Percentiles rank a stretch among this genome's conserved stretches.
phyloP scores from a whole-genome alignment of 2,329 filamentous ascomycete genomes.

The Fusarium stilboides region DNA sequence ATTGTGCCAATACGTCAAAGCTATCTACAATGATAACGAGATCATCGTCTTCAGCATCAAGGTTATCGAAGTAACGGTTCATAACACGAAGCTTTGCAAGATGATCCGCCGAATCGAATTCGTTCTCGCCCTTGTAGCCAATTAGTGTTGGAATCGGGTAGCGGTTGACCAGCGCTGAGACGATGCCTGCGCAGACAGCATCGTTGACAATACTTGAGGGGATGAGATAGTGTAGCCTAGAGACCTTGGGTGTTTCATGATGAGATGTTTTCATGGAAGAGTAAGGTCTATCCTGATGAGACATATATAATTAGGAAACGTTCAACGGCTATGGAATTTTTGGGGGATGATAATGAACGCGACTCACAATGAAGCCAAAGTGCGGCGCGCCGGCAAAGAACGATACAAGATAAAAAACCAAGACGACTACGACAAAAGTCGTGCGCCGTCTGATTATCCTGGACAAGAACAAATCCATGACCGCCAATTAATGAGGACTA shows the following conservation, averaged over 20 bases:
- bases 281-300: neutral
- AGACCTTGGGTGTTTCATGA: neutral
- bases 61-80: constrained; percentile 30
- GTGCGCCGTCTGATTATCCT: neutral
- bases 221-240: constrained; percentile 41
- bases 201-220: constrained; percentile 32
- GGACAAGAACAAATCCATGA: neutral
- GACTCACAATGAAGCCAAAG: neutral
- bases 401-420: neutral
- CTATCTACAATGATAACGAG: constrained; percentile 43
- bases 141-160: constrained; percentile 38
- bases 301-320: too few relatives aligned
- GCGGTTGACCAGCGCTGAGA: constrained; percentile 37
- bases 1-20: constrained; percentile 46
- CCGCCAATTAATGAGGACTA: too few relatives aligned
- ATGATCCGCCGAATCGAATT: constrained; percentile 39
- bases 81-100: constrained; percentile 41
- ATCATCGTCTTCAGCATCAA: constrained; percentile 33
- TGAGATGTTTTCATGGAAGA: neutral
- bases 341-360: too few relatives aligned
- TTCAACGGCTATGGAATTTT: too few relatives aligned
- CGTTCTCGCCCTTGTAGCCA: constrained; percentile 41
- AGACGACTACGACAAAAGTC: neutral
- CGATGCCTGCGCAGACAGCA: constrained; percentile 33
- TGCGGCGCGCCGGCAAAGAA: neutral